phyloP scores from a whole-genome alignment of 768 basidiomycete species.

The Myochromella boudieri region DNA sequence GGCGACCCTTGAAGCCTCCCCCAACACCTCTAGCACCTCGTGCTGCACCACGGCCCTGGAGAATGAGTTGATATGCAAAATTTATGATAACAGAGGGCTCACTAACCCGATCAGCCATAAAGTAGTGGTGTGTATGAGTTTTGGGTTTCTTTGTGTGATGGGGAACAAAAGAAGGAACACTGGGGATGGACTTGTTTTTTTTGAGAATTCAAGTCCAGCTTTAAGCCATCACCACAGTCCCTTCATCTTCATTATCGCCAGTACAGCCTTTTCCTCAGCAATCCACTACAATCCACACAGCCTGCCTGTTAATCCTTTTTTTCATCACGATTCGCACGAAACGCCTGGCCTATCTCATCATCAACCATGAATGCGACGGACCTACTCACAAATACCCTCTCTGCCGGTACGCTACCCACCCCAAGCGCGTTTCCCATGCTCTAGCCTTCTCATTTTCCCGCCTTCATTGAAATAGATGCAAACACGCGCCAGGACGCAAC shows the following conservation, averaged over 20 bases:
- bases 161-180: slow-evolving; percentile 9
- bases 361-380: slow-evolving; percentile 85
- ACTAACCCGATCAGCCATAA: slow-evolving; percentile 66
- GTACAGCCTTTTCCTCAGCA: slow-evolving; percentile 2
- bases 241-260: not conserved
- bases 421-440: slow-evolving; percentile 28
- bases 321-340: slow-evolving; percentile 17
- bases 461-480: slow-evolving; percentile 56
- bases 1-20: slow-evolving; percentile 46
- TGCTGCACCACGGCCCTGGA: slow-evolving; percentile 59
- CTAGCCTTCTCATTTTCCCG: slow-evolving; percentile 20
- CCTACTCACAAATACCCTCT: slow-evolving; percentile 91
- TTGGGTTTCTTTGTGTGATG: slow-evolving; percentile 14
- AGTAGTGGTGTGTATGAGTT: too few species aligned
- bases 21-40: slow-evolving; percentile 47
- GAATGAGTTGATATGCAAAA: slow-evolving; percentile 35
- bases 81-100: slow-evolving; percentile 14
- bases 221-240: not conserved
- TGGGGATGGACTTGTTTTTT: not conserved
- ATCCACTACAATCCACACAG: slow-evolving; percentile 3
- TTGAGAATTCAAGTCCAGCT: not conserved
- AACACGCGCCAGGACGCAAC: slow-evolving; percentile 91
- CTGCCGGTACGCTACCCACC: slow-evolving; percentile 63
- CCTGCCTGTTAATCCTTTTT: slow-evolving; percentile 4
- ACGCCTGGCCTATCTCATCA: slow-evolving; percentile 11